Percentiles rank a stretch among this genome's conserved stretches.
Conservation (phyloP, 805 yeast genomes). For the Yamadazyma kitorensis region DNA sequence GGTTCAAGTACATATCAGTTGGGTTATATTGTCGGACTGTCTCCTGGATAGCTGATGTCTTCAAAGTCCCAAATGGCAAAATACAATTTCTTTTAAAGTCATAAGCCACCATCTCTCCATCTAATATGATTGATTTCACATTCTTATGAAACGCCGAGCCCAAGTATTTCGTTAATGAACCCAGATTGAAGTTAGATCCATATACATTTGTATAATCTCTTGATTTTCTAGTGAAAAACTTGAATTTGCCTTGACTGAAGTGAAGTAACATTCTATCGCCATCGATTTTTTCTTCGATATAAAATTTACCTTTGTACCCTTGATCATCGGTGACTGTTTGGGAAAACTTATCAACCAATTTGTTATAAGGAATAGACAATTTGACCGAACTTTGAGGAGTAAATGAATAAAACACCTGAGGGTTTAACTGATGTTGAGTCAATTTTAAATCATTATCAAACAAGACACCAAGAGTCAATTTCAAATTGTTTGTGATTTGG, state of each 20-base stretch:
- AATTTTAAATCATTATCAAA: constrained; percentile 48
- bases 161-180: constrained; percentile 55
- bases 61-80: constrained; percentile 79
- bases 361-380: constrained; percentile 46
- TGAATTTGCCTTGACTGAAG: constrained; percentile 42
- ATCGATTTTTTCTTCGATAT: constrained; percentile 87
- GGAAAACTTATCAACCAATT: too few relatives aligned
- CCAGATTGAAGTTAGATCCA: constrained; percentile 50
- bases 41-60: constrained; percentile 62
- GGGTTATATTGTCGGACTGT: constrained; percentile 39
- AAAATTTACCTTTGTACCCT: too few relatives aligned
- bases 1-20: constrained; percentile 29
- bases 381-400: constrained; percentile 74
- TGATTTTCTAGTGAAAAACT: constrained; percentile 63
- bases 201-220: constrained; percentile 71
- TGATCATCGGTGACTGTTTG: too few relatives aligned
- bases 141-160: constrained; percentile 30
- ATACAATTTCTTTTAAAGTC: constrained; percentile 56
- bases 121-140: constrained; percentile 50
- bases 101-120: constrained; percentile 93
- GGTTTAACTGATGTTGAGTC: constrained; percentile 34
- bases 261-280: constrained; percentile 89
- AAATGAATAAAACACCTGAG: constrained; percentile 55
- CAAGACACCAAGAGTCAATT: constrained; percentile 54
- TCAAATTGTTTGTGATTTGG: constrained; percentile 63